Conservation (phyloP, 805 yeast genomes). For the Candida chilensis region DNA sequence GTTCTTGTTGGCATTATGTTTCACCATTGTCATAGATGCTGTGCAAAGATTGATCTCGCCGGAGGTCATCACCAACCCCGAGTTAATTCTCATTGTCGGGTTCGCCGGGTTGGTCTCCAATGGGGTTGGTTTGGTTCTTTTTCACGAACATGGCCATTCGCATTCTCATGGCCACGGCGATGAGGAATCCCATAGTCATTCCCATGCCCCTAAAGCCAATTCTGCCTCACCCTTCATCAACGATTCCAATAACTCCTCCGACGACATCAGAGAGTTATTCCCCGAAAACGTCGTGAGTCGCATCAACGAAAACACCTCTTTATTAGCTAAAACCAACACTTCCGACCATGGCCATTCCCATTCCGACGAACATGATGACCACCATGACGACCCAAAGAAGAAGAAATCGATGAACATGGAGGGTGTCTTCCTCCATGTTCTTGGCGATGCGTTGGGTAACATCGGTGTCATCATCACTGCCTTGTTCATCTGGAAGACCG, state of each 20-base stretch:
- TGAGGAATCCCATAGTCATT: conserved; percentile 38
- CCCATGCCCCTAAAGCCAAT: conserved; percentile 24
- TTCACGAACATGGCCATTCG: conserved; percentile 63
- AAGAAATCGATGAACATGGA: conserved; percentile 86
- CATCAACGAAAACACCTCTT: conserved; percentile 25
- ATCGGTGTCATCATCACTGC: conserved; percentile 90
- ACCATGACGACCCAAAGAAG: conserved; percentile 9
- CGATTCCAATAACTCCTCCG: conserved; percentile 10
- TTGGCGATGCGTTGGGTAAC: conserved; percentile 95
- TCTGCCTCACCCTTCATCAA: not conserved
- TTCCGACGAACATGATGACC: conserved; percentile 4
- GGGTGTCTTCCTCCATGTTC: conserved; percentile 90
- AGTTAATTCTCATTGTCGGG: conserved; percentile 76
- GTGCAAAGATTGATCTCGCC: conserved; percentile 82
- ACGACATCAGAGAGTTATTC: conserved; percentile 23
- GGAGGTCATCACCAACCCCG: conserved; percentile 72
- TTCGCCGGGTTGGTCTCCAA: conserved; percentile 76
- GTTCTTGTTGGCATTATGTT: conserved; percentile 83
- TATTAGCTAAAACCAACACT: conserved; percentile 15
- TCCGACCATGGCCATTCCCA: conserved; percentile 9
- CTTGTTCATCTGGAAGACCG: conserved; percentile 87
- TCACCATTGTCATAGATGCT: conserved; percentile 89
- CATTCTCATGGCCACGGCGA: conserved; percentile 39
- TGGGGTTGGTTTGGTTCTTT: conserved; percentile 71
- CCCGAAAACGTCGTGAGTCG: conserved; percentile 38